Base-by-base conservation (phyloP, 306 rosid species). In the Cicer arietinum region DNA sequence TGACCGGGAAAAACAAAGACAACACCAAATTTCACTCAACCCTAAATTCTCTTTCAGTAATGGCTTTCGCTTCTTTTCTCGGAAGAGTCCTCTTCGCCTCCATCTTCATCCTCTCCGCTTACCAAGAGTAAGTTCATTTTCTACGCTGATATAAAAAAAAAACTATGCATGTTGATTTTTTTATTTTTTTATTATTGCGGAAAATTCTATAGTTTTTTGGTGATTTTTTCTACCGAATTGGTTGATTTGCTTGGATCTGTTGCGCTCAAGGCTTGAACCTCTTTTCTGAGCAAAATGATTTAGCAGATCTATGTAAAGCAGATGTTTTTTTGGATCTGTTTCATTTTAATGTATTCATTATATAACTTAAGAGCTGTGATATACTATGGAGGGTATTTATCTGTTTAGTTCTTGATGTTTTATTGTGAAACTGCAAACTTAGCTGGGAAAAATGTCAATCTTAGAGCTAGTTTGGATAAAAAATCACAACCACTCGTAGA, bases 31-130 rank as follows among this genome's bases (percentile, higher is more conserved):
- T 14, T 30, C 76, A 13, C 72, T 62, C 37, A 73, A 20, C 20
- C 69, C 78, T 59, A 72, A 73, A 80, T 73, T 78, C 68, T 47
- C 18, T 6, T 11, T 25, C 14, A 1, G 4, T 41, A 40, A 85
- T 88, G 92, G 86, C 86, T 12, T 81, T 85, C 82, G 75, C 86
- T 40, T 81, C 89, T n/a, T 88, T 88, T 42, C 84, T 88, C 40
- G 89, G 92, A 47, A 85, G 92, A 84, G 88, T 85, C 51, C 86
- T 88, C 62, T 88, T 88, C 74, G 86, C 89, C 60, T 83, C 88
- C 41, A 66, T 85, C 37, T 88, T 88, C 80, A 85, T 88, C 59
- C 88, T 88, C 80, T 81, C 89, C 35, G 92, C 88, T 71, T 81
- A 81, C 82, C 89, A 85, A 83, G 84, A 88, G 92, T 88, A 14